Percentiles rank a stretch among this genome's conserved stretches.
Conservation (phyloP, 805 yeast species). For the Zygoascus flipseniorum region DNA sequence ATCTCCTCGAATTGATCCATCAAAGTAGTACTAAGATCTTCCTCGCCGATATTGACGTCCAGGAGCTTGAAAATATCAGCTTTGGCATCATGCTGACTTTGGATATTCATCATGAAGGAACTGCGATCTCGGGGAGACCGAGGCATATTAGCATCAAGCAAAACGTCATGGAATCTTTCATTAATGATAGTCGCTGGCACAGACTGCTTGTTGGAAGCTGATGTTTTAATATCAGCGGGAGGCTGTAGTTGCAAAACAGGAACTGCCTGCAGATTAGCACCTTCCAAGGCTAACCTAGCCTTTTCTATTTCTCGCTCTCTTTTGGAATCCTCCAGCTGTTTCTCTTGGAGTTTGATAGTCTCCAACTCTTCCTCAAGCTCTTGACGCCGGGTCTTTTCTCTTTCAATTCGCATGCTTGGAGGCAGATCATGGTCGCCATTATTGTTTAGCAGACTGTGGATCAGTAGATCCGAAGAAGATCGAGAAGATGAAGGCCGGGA, state of each 20-base stretch:
- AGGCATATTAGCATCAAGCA: background rate
- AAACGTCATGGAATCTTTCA: background rate
- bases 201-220: background rate
- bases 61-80: background rate
- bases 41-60: slow-evolving; percentile 1
- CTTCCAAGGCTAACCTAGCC: background rate
- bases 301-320: background rate
- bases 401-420: background rate
- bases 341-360: background rate
- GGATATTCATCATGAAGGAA: background rate
- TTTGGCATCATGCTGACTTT: background rate
- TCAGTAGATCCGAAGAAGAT: background rate
- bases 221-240: background rate
- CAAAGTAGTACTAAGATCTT: slow-evolving; percentile 11
- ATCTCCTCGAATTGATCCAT: slow-evolving; percentile 16
- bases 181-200: background rate
- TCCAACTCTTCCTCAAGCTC: background rate
- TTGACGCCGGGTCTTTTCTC: background rate
- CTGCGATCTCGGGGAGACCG: background rate
- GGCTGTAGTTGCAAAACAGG: background rate
- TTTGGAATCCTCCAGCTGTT: background rate
- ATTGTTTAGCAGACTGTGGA: background rate
- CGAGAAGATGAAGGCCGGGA: background rate
- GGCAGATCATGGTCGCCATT: background rate
- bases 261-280: background rate